Evolutionary conservation across 1,284 basidiomycete species (phyloP).

Genomic region (Pseudomicrostroma phylloplanum): DNA sequence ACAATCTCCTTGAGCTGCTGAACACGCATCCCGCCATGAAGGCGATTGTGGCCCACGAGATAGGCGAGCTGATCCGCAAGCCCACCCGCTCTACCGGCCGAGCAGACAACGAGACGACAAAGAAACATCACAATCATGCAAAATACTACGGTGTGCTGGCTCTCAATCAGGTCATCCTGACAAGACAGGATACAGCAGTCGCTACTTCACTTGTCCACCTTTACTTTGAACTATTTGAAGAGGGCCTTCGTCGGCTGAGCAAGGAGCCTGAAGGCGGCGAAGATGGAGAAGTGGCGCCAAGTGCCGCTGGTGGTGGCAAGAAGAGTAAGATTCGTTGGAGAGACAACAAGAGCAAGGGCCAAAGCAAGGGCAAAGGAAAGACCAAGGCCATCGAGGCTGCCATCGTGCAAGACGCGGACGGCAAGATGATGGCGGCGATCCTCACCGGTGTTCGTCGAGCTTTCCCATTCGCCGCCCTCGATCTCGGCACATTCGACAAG

Average conservation of each 20-base stretch:
- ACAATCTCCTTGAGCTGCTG: constrained; percentile 79
- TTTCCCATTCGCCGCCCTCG: constrained; percentile 76
- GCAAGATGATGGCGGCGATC: constrained; percentile 81
- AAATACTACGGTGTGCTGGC: constrained; percentile 88
- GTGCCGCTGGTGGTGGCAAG: constrained; percentile 22
- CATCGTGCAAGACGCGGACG: constrained; percentile 58
- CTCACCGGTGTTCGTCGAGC: constrained; percentile 93
- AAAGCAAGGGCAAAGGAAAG: constrained; percentile 18
- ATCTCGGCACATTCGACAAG: constrained; percentile 64
- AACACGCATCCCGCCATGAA: constrained; percentile 94
- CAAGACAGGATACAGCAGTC: constrained; percentile 62
- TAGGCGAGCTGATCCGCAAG: constrained; percentile 70
- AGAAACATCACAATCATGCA: constrained; percentile 58
- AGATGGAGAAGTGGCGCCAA: constrained; percentile 19
- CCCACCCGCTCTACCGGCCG: constrained; percentile 21
- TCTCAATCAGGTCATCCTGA: constrained; percentile 84
- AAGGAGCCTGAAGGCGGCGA: constrained; percentile 14
- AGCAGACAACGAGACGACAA: constrained; percentile 1
- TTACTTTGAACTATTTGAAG: constrained; percentile 93
- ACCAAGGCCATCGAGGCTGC: constrained; percentile 13
- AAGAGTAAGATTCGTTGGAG: constrained; percentile 52
- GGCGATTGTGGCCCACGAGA: constrained; percentile 76
- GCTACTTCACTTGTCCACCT: constrained; percentile 79
- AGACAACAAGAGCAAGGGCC: constrained; percentile 36
- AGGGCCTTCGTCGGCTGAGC: constrained; percentile 52